Evolutionary conservation across 2,329 filamentous ascomycete species (phyloP).

Genomic region (Fusarium newnesense): DNA sequence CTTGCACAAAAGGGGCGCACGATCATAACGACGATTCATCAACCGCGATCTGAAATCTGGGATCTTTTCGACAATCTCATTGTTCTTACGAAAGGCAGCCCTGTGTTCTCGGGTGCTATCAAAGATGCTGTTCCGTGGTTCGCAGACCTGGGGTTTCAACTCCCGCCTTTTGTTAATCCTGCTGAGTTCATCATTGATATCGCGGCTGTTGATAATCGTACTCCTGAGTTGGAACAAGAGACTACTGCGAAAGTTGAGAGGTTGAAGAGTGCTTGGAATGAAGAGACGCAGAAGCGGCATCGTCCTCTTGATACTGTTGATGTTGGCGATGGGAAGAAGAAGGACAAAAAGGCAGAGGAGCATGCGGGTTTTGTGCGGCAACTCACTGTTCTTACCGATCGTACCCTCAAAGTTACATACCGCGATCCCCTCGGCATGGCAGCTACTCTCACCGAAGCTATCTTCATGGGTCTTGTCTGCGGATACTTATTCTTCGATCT

Average conservation of each 20-base stretch:
- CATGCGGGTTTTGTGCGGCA: constrained; percentile 71
- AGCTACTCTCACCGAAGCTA: constrained; percentile 74
- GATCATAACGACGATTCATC: constrained; percentile 79
- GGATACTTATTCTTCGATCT: constrained; percentile 79
- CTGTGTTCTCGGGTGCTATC: constrained; percentile 73
- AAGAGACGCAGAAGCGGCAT: constrained; percentile 48
- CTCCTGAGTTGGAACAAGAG: constrained; percentile 70
- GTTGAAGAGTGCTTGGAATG: constrained; percentile 70
- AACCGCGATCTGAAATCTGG: constrained; percentile 84
- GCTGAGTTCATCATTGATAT: constrained; percentile 81
- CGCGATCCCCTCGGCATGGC: constrained; percentile 82
- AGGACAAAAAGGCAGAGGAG: constrained; percentile 43
- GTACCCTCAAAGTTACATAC: constrained; percentile 77
- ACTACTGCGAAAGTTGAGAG: constrained; percentile 69
- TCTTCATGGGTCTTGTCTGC: constrained; percentile 75
- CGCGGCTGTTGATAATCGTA: constrained; percentile 78
- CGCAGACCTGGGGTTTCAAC: constrained; percentile 64
- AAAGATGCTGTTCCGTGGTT: constrained; percentile 73
- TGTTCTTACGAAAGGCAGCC: constrained; percentile 73
- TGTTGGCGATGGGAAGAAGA: constrained; percentile 20
- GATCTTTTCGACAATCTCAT: constrained; percentile 78
- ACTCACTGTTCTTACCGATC: constrained; percentile 71
- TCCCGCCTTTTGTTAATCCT: constrained; percentile 80
- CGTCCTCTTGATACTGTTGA: constrained; percentile 27
- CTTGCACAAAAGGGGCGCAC: constrained; percentile 76